Percentiles rank a stretch among this genome's conserved stretches.
phyloP scores from a whole-genome alignment of 1,284 basidiomycete genomes.

The Fomitopsis pinicola region DNA sequence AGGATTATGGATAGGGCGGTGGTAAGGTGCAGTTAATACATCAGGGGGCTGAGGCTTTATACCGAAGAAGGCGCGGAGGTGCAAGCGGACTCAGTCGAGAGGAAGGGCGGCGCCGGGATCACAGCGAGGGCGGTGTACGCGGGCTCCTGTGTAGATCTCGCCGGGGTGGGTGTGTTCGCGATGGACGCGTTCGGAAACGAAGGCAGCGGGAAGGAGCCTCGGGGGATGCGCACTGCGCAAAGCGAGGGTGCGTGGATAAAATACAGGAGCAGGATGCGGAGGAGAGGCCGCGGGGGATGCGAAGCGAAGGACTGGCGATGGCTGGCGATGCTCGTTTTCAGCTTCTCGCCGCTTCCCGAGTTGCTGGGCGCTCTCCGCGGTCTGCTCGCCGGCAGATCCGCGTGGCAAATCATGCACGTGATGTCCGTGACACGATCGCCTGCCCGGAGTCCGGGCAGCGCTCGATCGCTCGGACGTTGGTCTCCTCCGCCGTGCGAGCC shows the following conservation, averaged over 20 bases:
- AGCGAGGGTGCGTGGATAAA: slow-evolving; percentile 12
- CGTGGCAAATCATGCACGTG: background rate
- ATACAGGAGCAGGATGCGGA: slow-evolving; percentile 10
- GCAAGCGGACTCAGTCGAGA: slow-evolving; percentile 12
- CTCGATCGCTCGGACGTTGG: background rate
- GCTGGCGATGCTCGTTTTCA: background rate
- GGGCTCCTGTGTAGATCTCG: slow-evolving; percentile 3
- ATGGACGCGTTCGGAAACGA: background rate
- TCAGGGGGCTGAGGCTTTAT: slow-evolving; percentile 11
- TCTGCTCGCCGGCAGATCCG: no score
- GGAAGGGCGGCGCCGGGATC: slow-evolving; percentile 15
- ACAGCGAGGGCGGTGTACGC: slow-evolving; percentile 15
- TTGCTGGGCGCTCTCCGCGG: background rate
- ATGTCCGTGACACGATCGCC: background rate
- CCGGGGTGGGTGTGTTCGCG: background rate
- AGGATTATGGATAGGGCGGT: slow-evolving; percentile 17
- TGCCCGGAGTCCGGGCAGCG: background rate
- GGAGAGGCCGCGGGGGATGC: background rate
- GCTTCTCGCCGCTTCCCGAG: background rate
- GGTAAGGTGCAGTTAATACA: slow-evolving; percentile 20
- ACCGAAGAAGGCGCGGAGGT: slow-evolving; percentile 12
- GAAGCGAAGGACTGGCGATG: background rate
- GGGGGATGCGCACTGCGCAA: slow-evolving; percentile 19
- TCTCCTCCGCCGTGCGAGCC: background rate
- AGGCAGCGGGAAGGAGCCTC: background rate